Conservation (phyloP, 208 protist species). For the Porcisia deanei region DNA sequence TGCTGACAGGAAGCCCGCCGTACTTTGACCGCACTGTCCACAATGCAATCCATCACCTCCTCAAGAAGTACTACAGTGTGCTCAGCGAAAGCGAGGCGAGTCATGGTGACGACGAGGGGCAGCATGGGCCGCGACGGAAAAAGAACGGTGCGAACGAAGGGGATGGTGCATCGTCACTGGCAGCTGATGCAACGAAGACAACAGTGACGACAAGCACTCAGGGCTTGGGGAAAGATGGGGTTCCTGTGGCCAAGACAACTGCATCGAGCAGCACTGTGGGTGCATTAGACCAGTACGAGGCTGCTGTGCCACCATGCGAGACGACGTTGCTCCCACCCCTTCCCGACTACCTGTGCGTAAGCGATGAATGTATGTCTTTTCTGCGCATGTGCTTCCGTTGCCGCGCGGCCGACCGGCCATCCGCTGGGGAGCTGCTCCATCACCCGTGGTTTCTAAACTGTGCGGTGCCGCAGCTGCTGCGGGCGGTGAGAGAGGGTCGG, state of each 20-base stretch:
- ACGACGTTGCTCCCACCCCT: slow-evolving; percentile 33
- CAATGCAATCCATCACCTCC: slow-evolving; percentile 71
- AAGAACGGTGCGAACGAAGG: neutral
- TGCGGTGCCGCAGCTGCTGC: slow-evolving; percentile 31
- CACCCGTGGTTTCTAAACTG: slow-evolving; percentile 60
- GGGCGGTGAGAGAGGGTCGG: slow-evolving; percentile 19
- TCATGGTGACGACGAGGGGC: slow-evolving; percentile 2
- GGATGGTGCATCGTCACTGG: neutral
- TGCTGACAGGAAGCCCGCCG: slow-evolving; percentile 73
- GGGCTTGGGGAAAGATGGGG: slow-evolving; percentile 26
- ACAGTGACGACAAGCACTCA: neutral
- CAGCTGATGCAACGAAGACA: slow-evolving; percentile 3
- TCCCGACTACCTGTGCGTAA: slow-evolving; percentile 31
- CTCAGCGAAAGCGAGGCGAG: slow-evolving; percentile 1
- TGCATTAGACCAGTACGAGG: neutral
- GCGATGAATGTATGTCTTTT: slow-evolving; percentile 48
- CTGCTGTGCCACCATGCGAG: neutral
- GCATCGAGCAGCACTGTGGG: neutral
- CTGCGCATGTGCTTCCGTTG: slow-evolving; percentile 54
- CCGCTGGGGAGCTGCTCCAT: slow-evolving; percentile 43
- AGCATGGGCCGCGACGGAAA: slow-evolving; percentile 7
- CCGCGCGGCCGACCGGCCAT: slow-evolving; percentile 47
- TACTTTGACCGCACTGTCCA: slow-evolving; percentile 65
- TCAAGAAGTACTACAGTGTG: slow-evolving; percentile 23
- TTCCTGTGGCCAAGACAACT: slow-evolving; percentile 8